Conservation (phyloP, 164 flowering plant species). For the Aristolochia fimbriata region DNA sequence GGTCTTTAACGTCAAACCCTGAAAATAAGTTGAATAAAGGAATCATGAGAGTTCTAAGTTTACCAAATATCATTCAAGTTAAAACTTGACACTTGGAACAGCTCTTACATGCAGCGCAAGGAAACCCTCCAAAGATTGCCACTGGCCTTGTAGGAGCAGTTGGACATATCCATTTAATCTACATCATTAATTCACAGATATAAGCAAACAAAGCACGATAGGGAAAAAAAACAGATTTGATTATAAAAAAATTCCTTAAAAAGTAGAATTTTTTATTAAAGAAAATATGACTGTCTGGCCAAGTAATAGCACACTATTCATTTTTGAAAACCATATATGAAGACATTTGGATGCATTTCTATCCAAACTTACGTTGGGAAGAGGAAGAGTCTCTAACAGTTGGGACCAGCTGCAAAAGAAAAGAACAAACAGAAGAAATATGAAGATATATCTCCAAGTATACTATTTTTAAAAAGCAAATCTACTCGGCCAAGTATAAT, state of each 20-base stretch:
- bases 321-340: no score
- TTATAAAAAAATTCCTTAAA: no score
- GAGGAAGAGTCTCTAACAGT: slow-evolving; percentile 57
- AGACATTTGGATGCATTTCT: no score
- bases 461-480: no score
- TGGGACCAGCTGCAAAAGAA: slow-evolving; percentile 68
- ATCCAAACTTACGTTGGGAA: slow-evolving; percentile 52
- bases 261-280: no score
- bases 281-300: no score
- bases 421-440: slow-evolving; percentile 1
- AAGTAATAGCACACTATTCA: no score
- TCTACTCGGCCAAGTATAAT: no score
- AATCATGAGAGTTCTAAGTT: background rate
- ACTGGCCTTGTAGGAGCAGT: slow-evolving; percentile 57
- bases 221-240: no score
- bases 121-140: slow-evolving; percentile 53
- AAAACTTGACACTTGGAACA: background rate
- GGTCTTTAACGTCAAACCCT: slow-evolving; percentile 94
- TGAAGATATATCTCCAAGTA: no score
- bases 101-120: slow-evolving; percentile 63
- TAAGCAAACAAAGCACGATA: no score
- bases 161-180: slow-evolving; percentile 65
- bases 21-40: slow-evolving; percentile 1
- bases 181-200: slow-evolving; percentile 1
- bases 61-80: background rate